Evolutionary conservation across 2,329 filamentous ascomycete species (phyloP).

Genomic region (Hymenoscyphus infarciens): DNA sequence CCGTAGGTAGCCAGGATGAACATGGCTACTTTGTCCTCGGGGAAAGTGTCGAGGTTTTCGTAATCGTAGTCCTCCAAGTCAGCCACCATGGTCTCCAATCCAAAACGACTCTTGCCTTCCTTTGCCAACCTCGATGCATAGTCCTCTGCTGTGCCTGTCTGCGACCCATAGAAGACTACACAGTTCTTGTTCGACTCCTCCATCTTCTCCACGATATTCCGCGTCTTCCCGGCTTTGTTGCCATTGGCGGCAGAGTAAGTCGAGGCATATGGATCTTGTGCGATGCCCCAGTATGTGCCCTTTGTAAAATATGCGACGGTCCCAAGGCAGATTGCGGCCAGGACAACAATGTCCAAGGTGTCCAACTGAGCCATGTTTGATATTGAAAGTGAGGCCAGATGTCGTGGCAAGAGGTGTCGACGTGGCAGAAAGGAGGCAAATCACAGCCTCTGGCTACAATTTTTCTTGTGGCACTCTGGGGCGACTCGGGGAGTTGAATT

Average conservation of each 20-base stretch:
- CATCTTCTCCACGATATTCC: conserved; percentile 94
- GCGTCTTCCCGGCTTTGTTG: conserved; percentile 75
- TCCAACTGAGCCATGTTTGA: conserved; percentile 85
- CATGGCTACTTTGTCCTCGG: conserved; percentile 86
- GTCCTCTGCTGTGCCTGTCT: conserved; percentile 97
- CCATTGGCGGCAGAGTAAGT: conserved; percentile 66
- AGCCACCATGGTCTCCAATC: conserved; percentile 95
- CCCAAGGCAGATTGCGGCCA: conserved; percentile 77
- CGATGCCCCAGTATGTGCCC: conserved; percentile 85
- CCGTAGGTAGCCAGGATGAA: conserved; percentile 97
- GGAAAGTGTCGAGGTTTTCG: conserved; percentile 85
- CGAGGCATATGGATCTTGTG: conserved; percentile 82
- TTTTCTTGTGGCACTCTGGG: neutral
- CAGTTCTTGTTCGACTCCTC: conserved; percentile 95
- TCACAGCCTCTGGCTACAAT: neutral
- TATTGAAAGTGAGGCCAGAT: neutral
- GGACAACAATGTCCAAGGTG: conserved; percentile 90
- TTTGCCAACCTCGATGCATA: conserved; percentile 95
- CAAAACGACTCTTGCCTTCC: conserved; percentile 94
- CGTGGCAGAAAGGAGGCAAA: neutral
- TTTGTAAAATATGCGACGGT: conserved; percentile 97
- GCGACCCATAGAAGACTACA: conserved; percentile 96
- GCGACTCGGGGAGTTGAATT: neutral
- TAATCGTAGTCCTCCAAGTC: conserved; percentile 98
- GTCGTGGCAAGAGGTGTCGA: neutral